A percentile compares a stretch with the other conserved stretches of the same genome.
phyloP scores from a whole-genome alignment of 1,139 yeast genomes.

The Blastobotrys buckinghamii region DNA sequence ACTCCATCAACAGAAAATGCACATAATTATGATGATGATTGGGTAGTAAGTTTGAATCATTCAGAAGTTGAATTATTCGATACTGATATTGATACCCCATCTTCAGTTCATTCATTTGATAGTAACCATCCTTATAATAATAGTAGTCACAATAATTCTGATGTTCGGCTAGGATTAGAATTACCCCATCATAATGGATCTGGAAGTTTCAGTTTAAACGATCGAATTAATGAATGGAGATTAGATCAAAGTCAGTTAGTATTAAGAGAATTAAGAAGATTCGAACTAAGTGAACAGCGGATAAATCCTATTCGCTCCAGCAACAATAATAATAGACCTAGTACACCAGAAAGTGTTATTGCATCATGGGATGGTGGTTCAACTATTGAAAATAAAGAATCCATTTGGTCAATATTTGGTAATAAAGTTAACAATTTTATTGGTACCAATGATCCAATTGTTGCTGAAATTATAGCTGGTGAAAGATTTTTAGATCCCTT shows the following conservation, averaged over 20 bases:
- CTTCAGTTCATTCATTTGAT: background rate
- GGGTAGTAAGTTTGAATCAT: constrained; percentile 8
- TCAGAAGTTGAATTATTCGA: background rate
- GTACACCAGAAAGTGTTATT: constrained; percentile 11
- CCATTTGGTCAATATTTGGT: constrained; percentile 20
- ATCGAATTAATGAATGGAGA: constrained; percentile 37
- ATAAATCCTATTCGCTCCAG: too few species aligned
- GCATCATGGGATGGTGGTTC: constrained; percentile 11
- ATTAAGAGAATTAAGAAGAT: constrained; percentile 28
- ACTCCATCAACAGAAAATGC: background rate
- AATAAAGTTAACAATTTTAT: constrained; percentile 23
- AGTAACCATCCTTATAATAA: background rate
- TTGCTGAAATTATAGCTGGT: constrained; percentile 30
- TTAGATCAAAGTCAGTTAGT: constrained; percentile 34
- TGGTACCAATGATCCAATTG: constrained; percentile 29
- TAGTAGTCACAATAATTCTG: constrained; percentile 1
- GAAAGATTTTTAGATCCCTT: constrained; percentile 21
- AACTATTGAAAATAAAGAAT: background rate
- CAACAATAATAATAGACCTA: background rate
- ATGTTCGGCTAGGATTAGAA: constrained; percentile 25
- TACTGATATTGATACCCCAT: background rate
- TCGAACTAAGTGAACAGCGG: constrained; percentile 18
- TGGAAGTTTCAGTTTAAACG: constrained; percentile 31
- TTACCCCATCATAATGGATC: constrained; percentile 35
- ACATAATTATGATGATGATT: background rate